A percentile compares a stretch with the other conserved stretches of the same genome.
These are phyloP conservation scores for Syzygium jambos DNA, from an alignment of 345 rosid genomes.

Conservation along the genomic window DNA sequence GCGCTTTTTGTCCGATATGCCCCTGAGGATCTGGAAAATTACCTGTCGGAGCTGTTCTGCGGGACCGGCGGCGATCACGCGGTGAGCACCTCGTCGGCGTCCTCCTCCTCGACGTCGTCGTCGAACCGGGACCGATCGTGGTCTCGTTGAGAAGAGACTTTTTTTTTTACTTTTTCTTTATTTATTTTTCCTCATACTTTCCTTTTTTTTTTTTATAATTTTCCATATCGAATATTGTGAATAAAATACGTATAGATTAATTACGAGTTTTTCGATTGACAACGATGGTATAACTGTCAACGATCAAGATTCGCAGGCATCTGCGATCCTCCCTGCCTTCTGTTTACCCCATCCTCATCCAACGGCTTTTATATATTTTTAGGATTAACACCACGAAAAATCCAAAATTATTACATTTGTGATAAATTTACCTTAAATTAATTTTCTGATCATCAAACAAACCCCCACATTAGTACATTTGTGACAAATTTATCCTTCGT, in stretches of 20 bases:
- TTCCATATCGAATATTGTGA: background rate
- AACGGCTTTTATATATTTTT: background rate
- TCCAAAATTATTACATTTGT: no score
- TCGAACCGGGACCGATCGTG: background rate
- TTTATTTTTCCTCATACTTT: background rate
- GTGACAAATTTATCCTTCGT: no score
- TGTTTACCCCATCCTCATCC: background rate
- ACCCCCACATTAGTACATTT: no score
- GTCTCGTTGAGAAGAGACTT: background rate
- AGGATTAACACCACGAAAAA: no score
- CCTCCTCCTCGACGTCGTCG: background rate
- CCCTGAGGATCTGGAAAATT: conserved; percentile 54
- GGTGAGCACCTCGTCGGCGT: background rate
- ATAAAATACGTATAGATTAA: background rate
- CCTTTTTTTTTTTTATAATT: background rate
- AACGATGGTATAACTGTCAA: background rate
- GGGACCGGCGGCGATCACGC: background rate
- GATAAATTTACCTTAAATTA: no score
- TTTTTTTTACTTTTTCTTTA: background rate
- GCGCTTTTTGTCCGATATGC: conserved; percentile 25
- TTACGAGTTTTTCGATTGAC: background rate
- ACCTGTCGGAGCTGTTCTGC: conserved; percentile 36
- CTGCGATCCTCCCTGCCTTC: no score
- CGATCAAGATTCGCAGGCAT: background rate
- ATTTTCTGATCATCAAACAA: no score